Base-by-base conservation (phyloP, 2,329 filamentous ascomycete species). In the Aspergillus sp. region DNA sequence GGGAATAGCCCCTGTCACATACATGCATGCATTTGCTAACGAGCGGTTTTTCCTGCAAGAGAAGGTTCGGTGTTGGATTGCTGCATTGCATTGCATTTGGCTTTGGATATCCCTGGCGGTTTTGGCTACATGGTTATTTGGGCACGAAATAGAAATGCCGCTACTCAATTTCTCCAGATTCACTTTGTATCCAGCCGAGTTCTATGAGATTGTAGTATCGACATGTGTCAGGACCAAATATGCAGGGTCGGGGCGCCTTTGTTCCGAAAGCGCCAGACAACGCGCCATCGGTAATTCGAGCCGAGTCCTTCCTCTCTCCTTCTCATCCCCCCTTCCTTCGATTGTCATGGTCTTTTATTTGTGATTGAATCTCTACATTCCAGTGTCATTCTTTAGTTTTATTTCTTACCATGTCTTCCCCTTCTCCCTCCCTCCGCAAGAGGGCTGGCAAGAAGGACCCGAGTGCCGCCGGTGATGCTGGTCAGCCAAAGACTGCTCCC, bases 391-490 rank as follows among this genome's bases (percentile, higher is more conserved):
- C 29, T 8, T 24, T 22, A 24, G 15, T 19, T 30, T 32, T 34
- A 34, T 44, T 36, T 17, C 34, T 44, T 43, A 53, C 34, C 34
- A 60, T 60, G 57, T 53, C 55, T 41, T 53, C 49, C 24, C 43
- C 54, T 43, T 48, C 58, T 29, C 43, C 60, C 34, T 53, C 55
- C 54, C 53, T 63, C 40, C 58, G 59, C 31, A 62, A 62, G 52
- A 63, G 60, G 49, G 58, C 48, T 37, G 54, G 54, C 33, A 62
- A 62, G 45, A 61, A 56, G 47, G 53, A 57, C 41, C 42, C 36
- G 14, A 33, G 29, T 33, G 35, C 47, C 26, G 45, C 48, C 20
- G 44, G 47, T 30, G 35, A 44, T 44, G 40, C 30, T 36, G 35
- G 34, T 35, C 20, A 36, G 14, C 24, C 32, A 12, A 34, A 37